A percentile compares a stretch with the other conserved stretches of the same genome.
These are phyloP conservation scores for Candida xiaguanensis DNA, from an alignment of 805 yeast genomes.

Conservation along the genomic window DNA sequence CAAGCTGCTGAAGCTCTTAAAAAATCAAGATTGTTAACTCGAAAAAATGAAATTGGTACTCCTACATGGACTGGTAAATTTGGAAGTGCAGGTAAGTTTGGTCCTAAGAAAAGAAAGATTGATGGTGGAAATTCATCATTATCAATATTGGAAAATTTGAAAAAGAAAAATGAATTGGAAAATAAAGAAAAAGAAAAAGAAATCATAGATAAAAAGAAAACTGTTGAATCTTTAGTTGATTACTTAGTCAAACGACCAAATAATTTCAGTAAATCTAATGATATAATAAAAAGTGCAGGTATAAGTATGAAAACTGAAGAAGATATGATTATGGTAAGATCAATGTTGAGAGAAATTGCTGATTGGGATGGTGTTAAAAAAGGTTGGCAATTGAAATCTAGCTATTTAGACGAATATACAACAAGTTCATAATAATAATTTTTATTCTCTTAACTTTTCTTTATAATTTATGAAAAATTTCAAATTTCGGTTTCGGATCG, in stretches of 20 bases:
- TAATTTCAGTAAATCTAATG: conserved; percentile 46
- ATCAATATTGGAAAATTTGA: conserved; percentile 47
- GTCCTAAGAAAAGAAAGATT: conserved; percentile 17
- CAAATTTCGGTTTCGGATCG: neutral
- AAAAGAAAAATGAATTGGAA: conserved; percentile 36
- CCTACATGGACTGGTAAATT: conserved; percentile 97
- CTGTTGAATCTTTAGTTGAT: conserved; percentile 34
- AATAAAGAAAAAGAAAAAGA: conserved; percentile 21
- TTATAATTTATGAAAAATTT: too few species aligned
- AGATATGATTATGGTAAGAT: conserved; percentile 59
- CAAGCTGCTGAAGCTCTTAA: conserved; percentile 54
- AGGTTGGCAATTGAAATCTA: conserved; percentile 66
- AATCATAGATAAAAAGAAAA: conserved; percentile 17
- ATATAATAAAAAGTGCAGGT: conserved; percentile 38
- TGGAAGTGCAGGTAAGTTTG: conserved; percentile 73
- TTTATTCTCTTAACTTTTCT: too few species aligned
- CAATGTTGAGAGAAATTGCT: conserved; percentile 66
- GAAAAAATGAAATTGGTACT: conserved; percentile 55
- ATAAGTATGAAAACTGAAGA: conserved; percentile 31
- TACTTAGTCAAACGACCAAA: conserved; percentile 35
- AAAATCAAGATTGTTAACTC: conserved; percentile 55
- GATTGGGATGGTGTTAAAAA: conserved; percentile 55
- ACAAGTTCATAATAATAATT: neutral
- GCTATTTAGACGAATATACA: conserved; percentile 18
- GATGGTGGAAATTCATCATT: conserved; percentile 32